Evolutionary conservation across 2,329 filamentous ascomycete genomes (phyloP), one percentile per base, ranked within the genome.

Genomic region (Colletotrichum gloeosporioides): DNA sequence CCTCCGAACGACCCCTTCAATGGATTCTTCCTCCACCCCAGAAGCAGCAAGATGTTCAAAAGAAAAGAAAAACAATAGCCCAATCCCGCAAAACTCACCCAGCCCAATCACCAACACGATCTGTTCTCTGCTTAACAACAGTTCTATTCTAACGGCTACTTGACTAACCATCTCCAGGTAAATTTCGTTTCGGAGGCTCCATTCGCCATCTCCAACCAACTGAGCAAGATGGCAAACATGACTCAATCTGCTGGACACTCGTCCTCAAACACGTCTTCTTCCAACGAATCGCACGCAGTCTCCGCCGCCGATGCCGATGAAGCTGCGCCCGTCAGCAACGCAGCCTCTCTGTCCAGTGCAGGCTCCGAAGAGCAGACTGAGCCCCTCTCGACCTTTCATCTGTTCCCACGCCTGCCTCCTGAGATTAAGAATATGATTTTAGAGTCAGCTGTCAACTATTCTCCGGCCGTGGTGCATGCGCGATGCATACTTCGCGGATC

Each of bases 381-480:
- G 2, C 55, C 25, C 1, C 4, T 31, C 2, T 22, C 22, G 13
- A 59, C 25, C 27, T 64, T 64, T 34, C 32, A 10, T 12, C 62
- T 18, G 10, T 66, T 66, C 6, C 18, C 63, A 7, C 22, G 34
- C n/a, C 63, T 66, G 8, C 63, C 63, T 15, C 34, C 34, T 8
- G 63, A 66, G 39, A 66, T 66, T 3, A 66, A 66, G 16, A 32
- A 66, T 4, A 49, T 66, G 63, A 66, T 66, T 2, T 2, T 66
- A 1, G 63, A 66, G 36, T 27, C 34, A n/a, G 63, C 63, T 2
- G 63, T 66, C 31, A 27, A 66, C 63, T 66, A 53, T 39, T 25
- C 16, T 3, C 63, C 63, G 25, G 63, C 63, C 10, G 29, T 66
- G 2, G 36, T 66, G 22, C 29, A 49, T 16, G 63, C 63, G 15